Evolutionary conservation across 768 basidiomycete genomes (phyloP).

Genomic region (Lactifluus piperatus): DNA sequence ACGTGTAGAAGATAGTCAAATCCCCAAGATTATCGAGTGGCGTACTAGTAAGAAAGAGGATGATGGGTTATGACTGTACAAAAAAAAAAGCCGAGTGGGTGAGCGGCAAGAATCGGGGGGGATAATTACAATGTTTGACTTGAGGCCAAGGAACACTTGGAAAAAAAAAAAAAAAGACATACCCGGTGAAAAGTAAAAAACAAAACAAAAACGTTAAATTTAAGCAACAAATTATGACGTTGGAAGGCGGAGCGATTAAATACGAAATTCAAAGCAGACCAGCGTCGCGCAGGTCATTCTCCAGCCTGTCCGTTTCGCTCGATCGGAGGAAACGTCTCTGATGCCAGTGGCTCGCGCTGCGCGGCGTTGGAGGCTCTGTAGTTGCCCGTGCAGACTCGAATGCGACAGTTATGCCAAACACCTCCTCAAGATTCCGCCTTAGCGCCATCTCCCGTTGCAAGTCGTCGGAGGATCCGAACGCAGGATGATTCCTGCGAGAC

Average conservation of each 20-base stretch:
- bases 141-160: neutral
- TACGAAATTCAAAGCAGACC: conserved; percentile 13
- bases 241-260: too few relatives aligned
- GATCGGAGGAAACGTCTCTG: neutral
- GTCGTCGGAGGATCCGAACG: conserved; percentile 3
- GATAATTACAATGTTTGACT: neutral
- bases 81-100: neutral
- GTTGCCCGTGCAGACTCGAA: neutral
- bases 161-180: neutral
- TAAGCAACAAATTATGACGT: neutral
- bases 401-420: conserved; percentile 14
- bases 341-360: neutral
- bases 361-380: neutral
- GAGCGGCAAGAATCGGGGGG: neutral
- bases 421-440: conserved; percentile 15
- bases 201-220: neutral
- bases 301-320: conserved; percentile 13
- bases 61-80: neutral
- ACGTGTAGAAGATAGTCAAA: neutral
- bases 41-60: neutral
- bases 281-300: conserved; percentile 16
- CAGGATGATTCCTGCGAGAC: conserved; percentile 11
- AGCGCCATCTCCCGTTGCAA: conserved; percentile 4
- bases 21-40: neutral
- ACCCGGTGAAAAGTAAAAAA: neutral